Base-by-base conservation (phyloP, 768 basidiomycete species). In the Auricularia auricula-judae region DNA sequence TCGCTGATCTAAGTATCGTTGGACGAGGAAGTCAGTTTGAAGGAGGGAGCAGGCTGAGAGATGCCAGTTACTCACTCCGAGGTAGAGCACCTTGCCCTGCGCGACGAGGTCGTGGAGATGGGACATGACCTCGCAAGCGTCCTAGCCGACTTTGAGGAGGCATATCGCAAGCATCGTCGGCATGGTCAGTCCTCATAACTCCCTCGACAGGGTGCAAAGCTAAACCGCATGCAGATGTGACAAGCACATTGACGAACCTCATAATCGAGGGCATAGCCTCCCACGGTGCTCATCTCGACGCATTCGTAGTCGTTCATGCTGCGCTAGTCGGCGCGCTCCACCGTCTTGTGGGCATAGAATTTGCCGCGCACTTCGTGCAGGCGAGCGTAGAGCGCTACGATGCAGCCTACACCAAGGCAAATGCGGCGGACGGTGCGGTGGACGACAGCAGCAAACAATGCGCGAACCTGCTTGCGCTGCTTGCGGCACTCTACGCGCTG, bases 401-500 rank as follows among this genome's bases (percentile, higher is more conserved):
- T 43, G 66, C 61, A 18, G 43, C 67, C 43, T 61, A 56, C 16
- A 34, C 33, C 18, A 10, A 36, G 18, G 4, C 64, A 1, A 60
- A 70, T 16, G 62, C 61, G 23, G 67, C 71, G 1, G 69, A 70
- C 2, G 59, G 62, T 3, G 60, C 36, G 18, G 71, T 29, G 29
- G 29, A 71, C 18, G 66, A 71, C 8, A 78, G 77, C 4, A 91
- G 93, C 36, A 99, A 98, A 75, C 92, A 96, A 71, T 86, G 86
- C 68, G 86, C 89, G 10, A 98, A 99, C 72, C 76, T 99, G 39
- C 81, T 96, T 51, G 84, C 91, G 1, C 82, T 98, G 29, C 76
- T 98, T 23, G 90, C 93, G 2, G 94, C 98, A 72, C 77, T 99
- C 21, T 98, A 98, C 78, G 98, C 98, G 72, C 94, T 98, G 72